Conservation (phyloP, 208 protist genomes). For the Naegleria gruberi region DNA sequence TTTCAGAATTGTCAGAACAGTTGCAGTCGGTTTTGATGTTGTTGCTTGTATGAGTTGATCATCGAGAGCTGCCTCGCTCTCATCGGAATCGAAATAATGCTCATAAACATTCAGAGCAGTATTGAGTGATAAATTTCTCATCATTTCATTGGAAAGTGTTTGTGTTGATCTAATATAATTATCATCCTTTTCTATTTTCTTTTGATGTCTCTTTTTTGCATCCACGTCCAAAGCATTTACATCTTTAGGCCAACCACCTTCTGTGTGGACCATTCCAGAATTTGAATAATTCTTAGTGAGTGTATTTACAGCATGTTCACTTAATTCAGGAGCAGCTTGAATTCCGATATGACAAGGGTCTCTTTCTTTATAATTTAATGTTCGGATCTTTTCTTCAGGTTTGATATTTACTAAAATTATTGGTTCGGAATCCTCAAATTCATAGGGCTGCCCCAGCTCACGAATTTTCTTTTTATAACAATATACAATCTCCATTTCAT, state of each 20-base stretch:
- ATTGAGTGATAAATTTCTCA: constrained; percentile 87
- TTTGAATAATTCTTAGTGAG: constrained; percentile 73
- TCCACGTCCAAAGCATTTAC: constrained; percentile 88
- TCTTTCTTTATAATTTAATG: constrained; percentile 62
- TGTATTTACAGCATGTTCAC: constrained; percentile 84
- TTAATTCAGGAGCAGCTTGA: constrained; percentile 79
- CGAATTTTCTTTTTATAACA: constrained; percentile 67
- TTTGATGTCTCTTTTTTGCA: constrained; percentile 88
- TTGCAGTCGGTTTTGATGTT: constrained; percentile 72
- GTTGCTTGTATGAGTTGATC: constrained; percentile 50
- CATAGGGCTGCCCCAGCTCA: constrained; percentile 77
- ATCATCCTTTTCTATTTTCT: constrained; percentile 90
- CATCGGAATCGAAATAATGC: constrained; percentile 75
- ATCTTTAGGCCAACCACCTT: constrained; percentile 91
- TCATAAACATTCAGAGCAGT: constrained; percentile 94
- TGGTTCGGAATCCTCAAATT: constrained; percentile 81
- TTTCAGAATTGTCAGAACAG: constrained; percentile 84
- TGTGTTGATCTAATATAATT: constrained; percentile 65
- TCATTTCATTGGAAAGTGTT: constrained; percentile 69
- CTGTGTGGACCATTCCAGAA: constrained; percentile 77
- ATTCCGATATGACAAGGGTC: constrained; percentile 72
- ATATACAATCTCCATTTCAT: background rate
- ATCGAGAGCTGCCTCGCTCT: background rate
- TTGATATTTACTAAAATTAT: constrained; percentile 74
- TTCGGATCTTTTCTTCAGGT: constrained; percentile 52